Base-by-base conservation (phyloP, 108 stramenopile genomes). In the Conticribra guillardii region DNA sequence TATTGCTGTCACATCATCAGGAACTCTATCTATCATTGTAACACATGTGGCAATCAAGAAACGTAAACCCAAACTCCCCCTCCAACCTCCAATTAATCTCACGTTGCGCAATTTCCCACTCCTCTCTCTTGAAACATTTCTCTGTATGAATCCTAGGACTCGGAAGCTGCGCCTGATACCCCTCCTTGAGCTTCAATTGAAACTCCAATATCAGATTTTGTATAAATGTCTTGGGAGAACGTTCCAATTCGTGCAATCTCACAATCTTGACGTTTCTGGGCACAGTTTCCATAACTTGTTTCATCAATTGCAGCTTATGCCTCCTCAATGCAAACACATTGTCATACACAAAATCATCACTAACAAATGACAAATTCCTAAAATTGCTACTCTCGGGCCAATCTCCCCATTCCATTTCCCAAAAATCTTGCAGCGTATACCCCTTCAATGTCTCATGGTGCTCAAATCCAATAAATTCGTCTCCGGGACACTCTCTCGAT, bases 221-320 rank as follows among this genome's bases (percentile, higher is more conserved):
- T 49, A 81, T 78, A 32, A 81, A 77, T 46, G 61, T 47, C 24
- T 73, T 70, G 9, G 80, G 80, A 19, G 70, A 48, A 14, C 75
- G 71, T 29, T 81, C 80, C 16, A 81, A 32, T 54, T 81, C 76
- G 19, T 77, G 72, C 27, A 81, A 41, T 2, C 60, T 70, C 15
- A 77, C 80, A 21, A 81, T 51, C 52, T 78, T 81, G 28, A 81
- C 72, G 54, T 78, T 81, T 17, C 49, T 31, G 7, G 76, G 80
- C 26, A 56, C 56, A 3, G 64, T 63, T 2, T 77, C 76, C 0
- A 81, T 29, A 37, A 76, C 64, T 31, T 76, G 75, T 41, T 50
- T 76, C 75, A 76, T 76, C 33, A 76, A n/a, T 45, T 26, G 30
- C 3, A 76, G 60, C 26, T 76, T 76, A 34, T 76, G 75, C 22